phyloP scores from a whole-genome alignment of 352 stramenopile genomes.

The Saprolegnia diclina region DNA sequence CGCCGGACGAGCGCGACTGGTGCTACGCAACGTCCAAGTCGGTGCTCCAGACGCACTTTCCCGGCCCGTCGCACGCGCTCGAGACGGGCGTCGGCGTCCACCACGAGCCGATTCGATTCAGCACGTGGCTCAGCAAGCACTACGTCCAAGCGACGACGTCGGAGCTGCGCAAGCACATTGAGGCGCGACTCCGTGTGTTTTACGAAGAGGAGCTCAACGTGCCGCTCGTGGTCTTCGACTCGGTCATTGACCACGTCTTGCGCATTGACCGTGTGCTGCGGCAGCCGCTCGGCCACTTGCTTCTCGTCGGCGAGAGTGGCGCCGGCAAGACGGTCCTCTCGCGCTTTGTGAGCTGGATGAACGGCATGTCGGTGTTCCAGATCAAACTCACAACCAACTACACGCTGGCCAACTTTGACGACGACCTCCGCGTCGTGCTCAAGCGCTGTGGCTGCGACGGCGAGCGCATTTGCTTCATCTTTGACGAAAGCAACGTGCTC shows the following conservation, averaged over 20 bases:
- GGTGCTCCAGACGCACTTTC: conserved; percentile 74
- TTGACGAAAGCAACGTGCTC: conserved; percentile 99
- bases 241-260: conserved; percentile 98
- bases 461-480: conserved; percentile 99
- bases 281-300: conserved; percentile 97
- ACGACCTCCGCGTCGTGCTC: conserved; percentile 97
- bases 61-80: conserved; percentile 64
- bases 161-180: conserved; percentile 95
- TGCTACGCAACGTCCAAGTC: conserved; percentile 89
- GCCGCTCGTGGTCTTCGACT: conserved; percentile 99
- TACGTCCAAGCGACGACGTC: conserved; percentile 91
- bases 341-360: conserved; percentile 99
- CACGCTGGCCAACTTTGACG: conserved; percentile 98
- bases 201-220: conserved; percentile 99
- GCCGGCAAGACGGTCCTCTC: conserved; percentile 99
- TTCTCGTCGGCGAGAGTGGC: conserved; percentile 98
- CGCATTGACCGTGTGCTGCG: conserved; percentile 97
- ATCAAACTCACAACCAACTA: conserved; percentile 99
- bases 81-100: conserved; percentile 55
- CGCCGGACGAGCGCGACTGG: conserved; percentile 94
- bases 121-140: conserved; percentile 97
- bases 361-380: conserved; percentile 99
- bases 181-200: conserved; percentile 96
- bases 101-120: conserved; percentile 95
- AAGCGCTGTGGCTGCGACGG: conserved; percentile 96